Evolutionary conservation across 1,139 yeast genomes (phyloP), one percentile per base, ranked within the genome.

Genomic region (Meyerozyma sp.): DNA sequence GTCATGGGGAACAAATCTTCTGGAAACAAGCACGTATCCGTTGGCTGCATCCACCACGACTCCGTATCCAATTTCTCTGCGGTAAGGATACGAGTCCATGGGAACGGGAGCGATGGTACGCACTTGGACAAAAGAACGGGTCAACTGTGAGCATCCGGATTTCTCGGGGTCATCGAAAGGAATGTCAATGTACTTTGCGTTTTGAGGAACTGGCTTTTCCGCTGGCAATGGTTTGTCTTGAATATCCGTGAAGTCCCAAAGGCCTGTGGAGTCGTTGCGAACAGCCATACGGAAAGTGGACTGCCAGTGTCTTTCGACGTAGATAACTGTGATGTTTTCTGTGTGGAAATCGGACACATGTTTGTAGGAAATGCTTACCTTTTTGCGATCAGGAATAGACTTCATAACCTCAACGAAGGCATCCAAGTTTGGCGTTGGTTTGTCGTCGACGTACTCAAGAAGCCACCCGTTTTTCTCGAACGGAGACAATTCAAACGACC

Each of bases 291-390:
- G 76, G 62, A 90, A 84, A 25, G 83, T 73, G 8, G 83, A 75
- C 46, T 77, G 73, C 96, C 96, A 90, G 63, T 88, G 96, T 54
- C 96, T 81, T 57, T 89, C 96, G 44, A 90, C 75, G 54, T 79
- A 81, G 14, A 81, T 69, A 8, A 85, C 77, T 21, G 81, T 76
- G 41, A 82, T 78, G 41, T 79, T 69, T 41, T 84, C 85, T 1
- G 88, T 77, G 59, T 89, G 95, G 53, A 86, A 73, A 57, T 90
- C 96, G 3, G 89, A 76, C 34, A 89, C 77, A 62, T 88, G 94
- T 52, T 93, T 82, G 63, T 81, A 87, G 44, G 82, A 69, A 25
- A 87, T 76, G 2, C 91, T 73, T 5, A 90, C 85, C 55, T 86
- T 79, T 44, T 82, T 75, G 43, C 81, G 73, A 59, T 90, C 96